Evolutionary conservation across 2,329 filamentous ascomycete genomes (phyloP).

Genomic region (Epichloe hybrida): DNA sequence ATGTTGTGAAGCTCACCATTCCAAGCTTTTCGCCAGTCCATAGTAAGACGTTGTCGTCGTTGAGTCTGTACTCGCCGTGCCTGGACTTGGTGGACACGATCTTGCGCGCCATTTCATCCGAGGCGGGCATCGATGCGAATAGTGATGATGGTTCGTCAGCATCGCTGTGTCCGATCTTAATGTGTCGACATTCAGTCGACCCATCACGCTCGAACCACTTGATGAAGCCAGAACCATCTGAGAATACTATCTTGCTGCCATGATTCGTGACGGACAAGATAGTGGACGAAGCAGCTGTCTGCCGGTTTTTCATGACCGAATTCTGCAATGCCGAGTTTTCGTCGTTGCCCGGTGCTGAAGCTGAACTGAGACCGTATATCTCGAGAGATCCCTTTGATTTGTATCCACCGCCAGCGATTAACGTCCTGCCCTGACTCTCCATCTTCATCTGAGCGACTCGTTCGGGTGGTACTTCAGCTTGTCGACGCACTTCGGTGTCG

Average conservation of each 20-base stretch:
- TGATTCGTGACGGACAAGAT: constrained; percentile 71
- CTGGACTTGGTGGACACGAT: constrained; percentile 48
- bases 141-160: constrained; percentile 31
- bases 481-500: constrained; percentile 44
- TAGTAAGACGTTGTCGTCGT: constrained; percentile 58
- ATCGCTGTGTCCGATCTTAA: constrained; percentile 43
- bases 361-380: constrained; percentile 52
- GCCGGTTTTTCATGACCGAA: constrained; percentile 59
- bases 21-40: constrained; percentile 85
- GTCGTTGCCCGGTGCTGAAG: constrained; percentile 11
- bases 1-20: constrained; percentile 48
- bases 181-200: constrained; percentile 41
- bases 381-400: constrained; percentile 84
- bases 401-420: constrained; percentile 80
- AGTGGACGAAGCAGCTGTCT: constrained; percentile 69
- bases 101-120: constrained; percentile 68
- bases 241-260: constrained; percentile 68
- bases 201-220: constrained; percentile 90
- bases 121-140: constrained; percentile 34
- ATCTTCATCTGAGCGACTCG: constrained; percentile 40
- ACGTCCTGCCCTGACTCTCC: constrained; percentile 42
- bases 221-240: constrained; percentile 70
- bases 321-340: constrained; percentile 22
- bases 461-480: constrained; percentile 40
- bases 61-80: constrained; percentile 20